These are phyloP conservation scores for Daldinia childiae DNA, from an alignment of 495 filamentous ascomycete genomes.

Conservation along the genomic window DNA sequence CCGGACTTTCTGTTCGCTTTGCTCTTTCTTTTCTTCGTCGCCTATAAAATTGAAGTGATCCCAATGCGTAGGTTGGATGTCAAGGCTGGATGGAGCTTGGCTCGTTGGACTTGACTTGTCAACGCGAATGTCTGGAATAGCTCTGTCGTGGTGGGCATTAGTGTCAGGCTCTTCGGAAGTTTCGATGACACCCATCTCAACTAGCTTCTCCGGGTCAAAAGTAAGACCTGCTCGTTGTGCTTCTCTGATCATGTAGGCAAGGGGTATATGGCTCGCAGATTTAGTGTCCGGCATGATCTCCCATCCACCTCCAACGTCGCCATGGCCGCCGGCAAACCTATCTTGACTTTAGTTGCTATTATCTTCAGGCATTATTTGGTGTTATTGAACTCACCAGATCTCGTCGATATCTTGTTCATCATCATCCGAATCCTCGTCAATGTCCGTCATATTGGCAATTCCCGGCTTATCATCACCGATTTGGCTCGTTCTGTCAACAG, in stretches of 20 bases:
- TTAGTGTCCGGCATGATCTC: conserved; percentile 64
- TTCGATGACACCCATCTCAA: conserved; percentile 66
- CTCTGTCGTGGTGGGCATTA: conserved; percentile 6
- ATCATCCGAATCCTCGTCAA: conserved; percentile 64
- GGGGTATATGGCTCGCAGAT: conserved; percentile 75
- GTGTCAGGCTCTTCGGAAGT: conserved; percentile 41
- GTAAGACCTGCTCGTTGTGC: conserved; percentile 75
- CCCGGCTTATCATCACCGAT: conserved; percentile 11
- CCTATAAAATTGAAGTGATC: conserved; percentile 28
- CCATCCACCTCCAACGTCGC: conserved; percentile 88
- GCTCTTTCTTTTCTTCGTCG: conserved; percentile 26
- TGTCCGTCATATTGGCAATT: conserved; percentile 37
- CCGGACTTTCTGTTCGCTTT: conserved; percentile 2
- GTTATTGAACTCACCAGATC: conserved; percentile 63
- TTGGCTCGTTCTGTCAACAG: conserved; percentile 17
- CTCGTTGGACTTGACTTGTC: conserved; percentile 43
- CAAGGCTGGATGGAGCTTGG: conserved; percentile 19
- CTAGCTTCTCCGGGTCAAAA: conserved; percentile 75
- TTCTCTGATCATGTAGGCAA: conserved; percentile 88
- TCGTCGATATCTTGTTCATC: conserved; percentile 80
- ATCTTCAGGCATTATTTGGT: background rate
- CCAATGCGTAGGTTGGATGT: conserved; percentile 17
- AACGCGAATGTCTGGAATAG: conserved; percentile 51
- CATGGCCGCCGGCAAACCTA: conserved; percentile 79
- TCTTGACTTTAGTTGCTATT: conserved; percentile 1